Percentiles rank a stretch among this genome's conserved stretches.
These are phyloP conservation scores for Lecanosticta acicola DNA, from an alignment of 2,329 filamentous ascomycete species.

Conservation along the genomic window DNA sequence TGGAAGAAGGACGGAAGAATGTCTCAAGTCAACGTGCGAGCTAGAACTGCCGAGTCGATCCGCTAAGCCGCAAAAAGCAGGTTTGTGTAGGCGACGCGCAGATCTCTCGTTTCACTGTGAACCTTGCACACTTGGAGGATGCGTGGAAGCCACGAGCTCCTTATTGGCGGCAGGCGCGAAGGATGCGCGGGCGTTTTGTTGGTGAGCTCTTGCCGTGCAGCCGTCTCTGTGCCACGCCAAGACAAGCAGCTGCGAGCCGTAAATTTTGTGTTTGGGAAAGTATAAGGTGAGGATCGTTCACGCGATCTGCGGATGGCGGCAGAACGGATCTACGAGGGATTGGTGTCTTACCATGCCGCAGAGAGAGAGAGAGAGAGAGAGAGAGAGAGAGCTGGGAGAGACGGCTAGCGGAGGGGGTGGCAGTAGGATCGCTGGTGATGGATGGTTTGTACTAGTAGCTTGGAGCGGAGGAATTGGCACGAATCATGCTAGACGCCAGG, in stretches of 20 bases:
- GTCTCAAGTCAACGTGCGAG: background rate
- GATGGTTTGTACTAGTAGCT: background rate
- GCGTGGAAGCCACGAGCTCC: background rate
- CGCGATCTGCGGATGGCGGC: too few relatives aligned
- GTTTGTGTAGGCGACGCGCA: background rate
- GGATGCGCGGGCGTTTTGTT: background rate
- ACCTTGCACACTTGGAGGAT: background rate
- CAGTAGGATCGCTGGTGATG: background rate
- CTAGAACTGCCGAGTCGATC: background rate
- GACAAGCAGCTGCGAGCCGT: background rate
- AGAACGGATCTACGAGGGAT: too few relatives aligned
- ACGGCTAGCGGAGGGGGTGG: background rate
- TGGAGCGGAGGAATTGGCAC: background rate
- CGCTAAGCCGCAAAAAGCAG: background rate
- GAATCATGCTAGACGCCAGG: background rate
- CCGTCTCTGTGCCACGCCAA: background rate
- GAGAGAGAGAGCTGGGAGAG: background rate
- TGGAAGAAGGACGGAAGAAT: background rate
- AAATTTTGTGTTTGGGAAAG: too few relatives aligned
- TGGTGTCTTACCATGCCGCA: too few relatives aligned
- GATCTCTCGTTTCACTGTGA: background rate
- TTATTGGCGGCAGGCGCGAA: background rate
- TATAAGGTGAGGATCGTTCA: too few relatives aligned
- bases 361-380: too few relatives aligned
- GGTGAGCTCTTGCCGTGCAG: background rate